Evolutionary conservation across 2,329 filamentous ascomycete species (phyloP).

Genomic region (Fusarium sp.): DNA sequence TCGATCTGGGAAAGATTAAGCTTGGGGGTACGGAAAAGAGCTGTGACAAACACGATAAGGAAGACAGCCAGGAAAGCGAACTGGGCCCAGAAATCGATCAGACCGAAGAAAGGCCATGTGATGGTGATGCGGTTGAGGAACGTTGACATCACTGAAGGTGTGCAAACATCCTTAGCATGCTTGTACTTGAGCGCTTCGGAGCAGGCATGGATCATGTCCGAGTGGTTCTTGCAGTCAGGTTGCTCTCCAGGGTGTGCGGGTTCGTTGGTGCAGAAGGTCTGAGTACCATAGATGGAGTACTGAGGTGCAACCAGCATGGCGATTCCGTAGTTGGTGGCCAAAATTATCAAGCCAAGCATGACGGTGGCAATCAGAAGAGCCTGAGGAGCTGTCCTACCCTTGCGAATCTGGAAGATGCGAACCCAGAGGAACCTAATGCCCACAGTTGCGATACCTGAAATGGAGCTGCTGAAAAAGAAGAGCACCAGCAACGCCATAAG

Average conservation of each 20-base stretch:
- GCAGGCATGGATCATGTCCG: conserved; percentile 82
- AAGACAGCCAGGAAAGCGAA: conserved; percentile 91
- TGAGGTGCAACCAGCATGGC: conserved; percentile 96
- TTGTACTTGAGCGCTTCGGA: conserved; percentile 79
- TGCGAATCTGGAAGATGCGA: conserved; percentile 89
- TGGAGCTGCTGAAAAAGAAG: conserved; percentile 88
- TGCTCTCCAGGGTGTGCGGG: conserved; percentile 71
- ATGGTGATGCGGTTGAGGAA: conserved; percentile 93
- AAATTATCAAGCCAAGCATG: conserved; percentile 86
- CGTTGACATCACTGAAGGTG: conserved; percentile 88
- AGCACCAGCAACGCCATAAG: conserved; percentile 87
- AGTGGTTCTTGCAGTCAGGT: conserved; percentile 80
- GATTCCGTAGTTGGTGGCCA: conserved; percentile 93
- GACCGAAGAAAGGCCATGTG: conserved; percentile 95
- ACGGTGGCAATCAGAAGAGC: conserved; percentile 92
- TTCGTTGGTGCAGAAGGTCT: conserved; percentile 88
- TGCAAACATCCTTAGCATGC: conserved; percentile 86
- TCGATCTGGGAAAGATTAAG: conserved; percentile 83
- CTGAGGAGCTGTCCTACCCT: conserved; percentile 89
- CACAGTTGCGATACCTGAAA: conserved; percentile 85
- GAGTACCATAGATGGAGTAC: conserved; percentile 93
- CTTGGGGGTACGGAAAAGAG: conserved; percentile 83
- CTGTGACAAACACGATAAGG: conserved; percentile 81
- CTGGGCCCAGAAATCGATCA: conserved; percentile 95
- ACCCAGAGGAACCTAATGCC: conserved; percentile 98